Base-by-base conservation (phyloP, 163 green algal genomes). In the Chloromonas sp. region DNA sequence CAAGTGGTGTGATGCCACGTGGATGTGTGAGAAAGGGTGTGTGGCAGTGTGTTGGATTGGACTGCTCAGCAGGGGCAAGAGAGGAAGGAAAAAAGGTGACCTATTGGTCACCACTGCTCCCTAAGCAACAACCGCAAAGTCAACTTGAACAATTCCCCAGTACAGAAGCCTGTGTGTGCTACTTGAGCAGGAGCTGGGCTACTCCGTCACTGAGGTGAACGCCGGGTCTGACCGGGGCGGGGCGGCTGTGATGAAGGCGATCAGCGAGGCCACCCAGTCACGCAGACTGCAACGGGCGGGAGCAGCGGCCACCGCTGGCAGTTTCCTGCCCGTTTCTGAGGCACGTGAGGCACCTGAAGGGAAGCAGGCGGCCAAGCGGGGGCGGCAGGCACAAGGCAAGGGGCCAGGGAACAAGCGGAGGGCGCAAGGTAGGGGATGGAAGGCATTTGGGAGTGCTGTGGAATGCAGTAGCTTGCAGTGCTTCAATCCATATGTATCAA, bases 181-280 rank as follows among this genome's bases (percentile, higher is more conserved):
- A 36, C 36, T 36, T 36, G 36, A 36, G 36, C 70, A 85, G 77
- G 92, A 94, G 88, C 86, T 94, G 61, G 91, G 91, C 1, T 94
- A 92, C 78, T 79, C 78, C 3, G 90, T 95, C 70, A 82, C 93
- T 2, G 92, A 95, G 88, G 90, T 94, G 5, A 92, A 92, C 85
- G 84, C 89, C 0, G 82, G 71, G 0, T 79, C 88, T 58, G 89
- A 92, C 66, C 89, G 92, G 77, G 90, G 71, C 59, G 91, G 89
- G 0, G 15, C 76, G n/a, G 81, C 91, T 70, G 71, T 95, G 79
- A 81, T 91, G 81, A 76, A 83, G 0, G 77, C 89, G 82, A 87
- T 94, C n/a, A 87, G 89, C 0, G 92, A 95, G 86, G 91, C 92
- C 0, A 93, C 91, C 0, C 87, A 91, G 70, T 92, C 85, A 36